These are phyloP conservation scores for Gyromitra esculenta DNA, from an alignment of 2,329 filamentous ascomycete genomes.

Conservation along the genomic window DNA sequence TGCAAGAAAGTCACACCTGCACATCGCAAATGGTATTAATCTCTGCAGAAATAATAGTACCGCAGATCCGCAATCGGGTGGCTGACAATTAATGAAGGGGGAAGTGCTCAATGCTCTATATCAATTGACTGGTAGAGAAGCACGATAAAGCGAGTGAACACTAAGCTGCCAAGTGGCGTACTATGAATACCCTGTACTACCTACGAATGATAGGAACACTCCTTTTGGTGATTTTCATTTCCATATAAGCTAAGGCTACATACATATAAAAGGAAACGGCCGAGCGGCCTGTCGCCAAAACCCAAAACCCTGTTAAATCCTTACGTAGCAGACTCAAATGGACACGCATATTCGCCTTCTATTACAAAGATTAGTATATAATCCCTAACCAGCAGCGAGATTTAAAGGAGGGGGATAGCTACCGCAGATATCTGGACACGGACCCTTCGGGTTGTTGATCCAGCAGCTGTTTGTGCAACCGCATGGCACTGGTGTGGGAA, in stretches of 20 bases:
- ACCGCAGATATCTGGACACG: neutral
- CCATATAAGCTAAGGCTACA: neutral
- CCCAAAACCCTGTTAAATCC: neutral
- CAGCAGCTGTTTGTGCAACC: neutral
- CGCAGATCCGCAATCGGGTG: neutral
- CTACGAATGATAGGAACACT: neutral
- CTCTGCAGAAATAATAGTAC: neutral
- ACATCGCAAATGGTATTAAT: neutral
- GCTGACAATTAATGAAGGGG: too few relatives aligned
- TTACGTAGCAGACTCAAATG: neutral
- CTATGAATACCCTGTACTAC: neutral
- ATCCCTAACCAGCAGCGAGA: neutral
- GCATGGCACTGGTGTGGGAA: neutral
- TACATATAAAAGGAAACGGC: neutral
- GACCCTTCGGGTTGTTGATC: neutral
- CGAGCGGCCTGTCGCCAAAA: neutral
- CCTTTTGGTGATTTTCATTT: neutral
- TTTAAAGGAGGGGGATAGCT: neutral
- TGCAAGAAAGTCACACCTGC: neutral
- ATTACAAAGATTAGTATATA: neutral
- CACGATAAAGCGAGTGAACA: too few relatives aligned
- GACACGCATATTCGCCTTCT: neutral
- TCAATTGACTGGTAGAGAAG: too few relatives aligned
- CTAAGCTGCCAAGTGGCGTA: neutral
- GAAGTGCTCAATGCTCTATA: too few relatives aligned